Evolutionary conservation across 352 stramenopile genomes (phyloP).

Genomic region (Globisporangium acanthophoron): DNA sequence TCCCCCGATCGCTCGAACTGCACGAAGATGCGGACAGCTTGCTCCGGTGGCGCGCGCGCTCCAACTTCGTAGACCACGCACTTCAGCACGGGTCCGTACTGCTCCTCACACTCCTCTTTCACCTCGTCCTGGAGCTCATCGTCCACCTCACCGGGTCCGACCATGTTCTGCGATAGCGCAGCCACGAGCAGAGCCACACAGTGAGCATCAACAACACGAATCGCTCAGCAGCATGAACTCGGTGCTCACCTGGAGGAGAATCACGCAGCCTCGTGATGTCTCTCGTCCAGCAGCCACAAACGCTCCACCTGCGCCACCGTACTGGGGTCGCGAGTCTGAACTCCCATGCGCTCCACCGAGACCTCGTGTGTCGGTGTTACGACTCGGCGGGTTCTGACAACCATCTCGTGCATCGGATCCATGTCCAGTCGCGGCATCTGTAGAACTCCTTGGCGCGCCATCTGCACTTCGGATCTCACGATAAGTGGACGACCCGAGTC

Average conservation of each 20-base stretch:
- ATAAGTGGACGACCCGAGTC: neutral
- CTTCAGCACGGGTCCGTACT: slow-evolving; percentile 74
- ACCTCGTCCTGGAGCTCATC: slow-evolving; percentile 85
- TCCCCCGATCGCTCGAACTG: slow-evolving; percentile 64
- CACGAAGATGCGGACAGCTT: slow-evolving; percentile 89
- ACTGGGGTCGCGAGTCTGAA: too few species aligned
- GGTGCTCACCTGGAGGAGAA: slow-evolving; percentile 29
- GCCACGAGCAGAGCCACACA: neutral
- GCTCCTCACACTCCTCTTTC: slow-evolving; percentile 78
- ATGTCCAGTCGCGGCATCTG: neutral
- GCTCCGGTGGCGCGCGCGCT: slow-evolving; percentile 37
- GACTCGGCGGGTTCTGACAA: too few species aligned
- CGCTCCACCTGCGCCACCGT: neutral
- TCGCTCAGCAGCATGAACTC: neutral
- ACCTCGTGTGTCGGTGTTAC: too few species aligned
- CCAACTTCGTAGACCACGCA: slow-evolving; percentile 75
- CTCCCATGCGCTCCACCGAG: neutral
- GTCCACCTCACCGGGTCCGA: slow-evolving; percentile 86
- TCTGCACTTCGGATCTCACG: neutral
- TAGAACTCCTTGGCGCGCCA: too few species aligned
- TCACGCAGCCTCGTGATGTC: slow-evolving; percentile 13
- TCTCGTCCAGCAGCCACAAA: neutral
- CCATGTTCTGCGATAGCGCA: slow-evolving; percentile 79
- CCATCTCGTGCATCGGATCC: too few species aligned
- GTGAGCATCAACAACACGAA: neutral